Evolutionary conservation across 2,329 filamentous ascomycete genomes (phyloP), one percentile per base, ranked within the genome.

Genomic region (Xylaria sp.): DNA sequence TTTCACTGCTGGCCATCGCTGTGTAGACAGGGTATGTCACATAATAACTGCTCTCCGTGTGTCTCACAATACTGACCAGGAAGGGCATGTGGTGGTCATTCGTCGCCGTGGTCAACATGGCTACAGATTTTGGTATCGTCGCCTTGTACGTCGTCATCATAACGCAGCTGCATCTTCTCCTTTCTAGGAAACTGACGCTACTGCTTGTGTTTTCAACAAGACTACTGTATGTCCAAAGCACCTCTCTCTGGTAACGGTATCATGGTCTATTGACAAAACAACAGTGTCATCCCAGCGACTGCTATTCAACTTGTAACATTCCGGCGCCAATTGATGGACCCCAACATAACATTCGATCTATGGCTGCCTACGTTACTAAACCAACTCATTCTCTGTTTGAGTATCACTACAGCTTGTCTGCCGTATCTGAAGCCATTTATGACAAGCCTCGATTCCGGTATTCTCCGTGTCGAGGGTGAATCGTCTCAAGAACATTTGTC

Each of bases 391-490:
- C 23, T 65, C 11, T 53, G 52, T 2, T n/a, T 58, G 16, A 65
- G 64, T 34, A 54, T 66, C 1, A 56, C 63, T 5, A 65, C 64
- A 8, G 62, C 64, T 2, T 66, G 63, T 34, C 44, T 52, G 2
- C 64, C 64, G 5, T 66, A 66, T 44, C 58, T 66, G 0, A 54
- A 55, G 34, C 63, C 60, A 8, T 63, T 66, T 34, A 63, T 66
- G 63, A 63, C 65, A 46, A 66, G 64, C 47, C 34, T 66, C 10
- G 60, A 66, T 39, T 59, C 63, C 5, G 63, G 61, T 3, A 49
- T 66, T 8, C 54, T 57, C 13, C 57, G 63, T 7, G 63, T 65
- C 10, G 63, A 63, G 16, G 55, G 61, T 23, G n/a, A 64, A 16
- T 52, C 59, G 3, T 56, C 54, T 13, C 59, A 53, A 2, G 59